phyloP scores from a whole-genome alignment of 1,284 basidiomycete species.

The Laetiporus sulphureus region DNA sequence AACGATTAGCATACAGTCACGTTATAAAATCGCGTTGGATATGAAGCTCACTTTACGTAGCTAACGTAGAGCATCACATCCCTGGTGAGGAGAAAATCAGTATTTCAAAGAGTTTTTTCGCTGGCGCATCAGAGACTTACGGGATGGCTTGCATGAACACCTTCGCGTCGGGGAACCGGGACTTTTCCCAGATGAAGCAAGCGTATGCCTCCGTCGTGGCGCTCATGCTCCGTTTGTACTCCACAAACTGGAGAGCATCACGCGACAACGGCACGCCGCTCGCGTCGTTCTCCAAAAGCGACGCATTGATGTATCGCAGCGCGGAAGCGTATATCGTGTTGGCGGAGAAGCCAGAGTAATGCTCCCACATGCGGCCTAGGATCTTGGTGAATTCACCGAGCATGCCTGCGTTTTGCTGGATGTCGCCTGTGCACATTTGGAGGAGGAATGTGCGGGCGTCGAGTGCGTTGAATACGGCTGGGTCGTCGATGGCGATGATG shows the following conservation, averaged over 20 bases:
- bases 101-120: too few relatives aligned
- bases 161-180: slow-evolving; percentile 9
- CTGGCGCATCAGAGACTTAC: slow-evolving; percentile 8
- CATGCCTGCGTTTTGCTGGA: slow-evolving; percentile 11
- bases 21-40: neutral
- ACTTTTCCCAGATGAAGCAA: slow-evolving; percentile 12
- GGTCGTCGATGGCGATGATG: slow-evolving; percentile 9
- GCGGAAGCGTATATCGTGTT: slow-evolving; percentile 10
- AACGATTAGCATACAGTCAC: too few relatives aligned
- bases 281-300: slow-evolving; percentile 11
- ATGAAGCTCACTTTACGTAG: slow-evolving; percentile 5
- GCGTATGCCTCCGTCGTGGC: slow-evolving; percentile 10
- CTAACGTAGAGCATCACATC: slow-evolving; percentile 11
- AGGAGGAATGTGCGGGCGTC: slow-evolving; percentile 9
- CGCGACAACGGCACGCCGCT: slow-evolving; percentile 1
- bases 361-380: slow-evolving; percentile 8
- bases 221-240: slow-evolving; percentile 9
- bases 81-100: slow-evolving; percentile 1
- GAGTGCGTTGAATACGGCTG: slow-evolving; percentile 7
- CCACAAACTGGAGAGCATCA: slow-evolving; percentile 7
- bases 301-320: slow-evolving; percentile 11
- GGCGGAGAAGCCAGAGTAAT: slow-evolving; percentile 10
- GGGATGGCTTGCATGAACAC: slow-evolving; percentile 9
- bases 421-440: slow-evolving; percentile 6
- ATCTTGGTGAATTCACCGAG: slow-evolving; percentile 10